Percentiles rank a stretch among this genome's conserved stretches.
These are phyloP conservation scores for Aspergillus aculeatinus DNA, from an alignment of 2,329 filamentous ascomycete genomes.

Conservation along the genomic window DNA sequence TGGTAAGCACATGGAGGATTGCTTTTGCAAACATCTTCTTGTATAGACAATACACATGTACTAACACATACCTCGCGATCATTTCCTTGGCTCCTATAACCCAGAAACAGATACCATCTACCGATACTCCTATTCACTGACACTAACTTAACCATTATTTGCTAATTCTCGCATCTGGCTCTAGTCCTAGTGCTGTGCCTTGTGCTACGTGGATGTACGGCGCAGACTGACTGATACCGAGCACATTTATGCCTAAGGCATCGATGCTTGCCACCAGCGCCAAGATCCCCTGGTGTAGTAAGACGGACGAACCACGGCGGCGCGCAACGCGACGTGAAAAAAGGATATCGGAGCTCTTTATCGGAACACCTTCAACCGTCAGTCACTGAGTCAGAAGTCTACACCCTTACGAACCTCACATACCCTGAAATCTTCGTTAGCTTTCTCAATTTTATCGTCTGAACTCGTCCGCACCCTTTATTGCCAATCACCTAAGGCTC, in stretches of 20 bases:
- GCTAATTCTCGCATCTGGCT: no score
- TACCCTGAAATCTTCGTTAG: not conserved
- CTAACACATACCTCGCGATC: no score
- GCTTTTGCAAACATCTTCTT: no score
- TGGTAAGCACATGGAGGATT: no score
- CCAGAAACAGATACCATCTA: no score
- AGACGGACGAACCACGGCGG: slow-evolving; percentile 15
- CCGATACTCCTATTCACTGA: no score
- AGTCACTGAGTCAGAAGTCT: not conserved
- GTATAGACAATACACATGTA: no score
- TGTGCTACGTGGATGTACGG: no score
- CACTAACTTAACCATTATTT: no score
- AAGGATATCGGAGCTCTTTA: slow-evolving; percentile 20
- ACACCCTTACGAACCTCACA: not conserved
- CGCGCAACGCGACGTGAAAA: slow-evolving; percentile 28
- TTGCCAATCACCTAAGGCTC: slow-evolving; percentile 15
- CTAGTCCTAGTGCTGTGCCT: no score
- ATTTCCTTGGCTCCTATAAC: no score
- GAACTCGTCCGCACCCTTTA: not conserved
- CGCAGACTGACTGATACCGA: not conserved
- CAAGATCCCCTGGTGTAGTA: slow-evolving; percentile 14
- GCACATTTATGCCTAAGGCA: slow-evolving; percentile 13
- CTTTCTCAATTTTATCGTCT: not conserved
- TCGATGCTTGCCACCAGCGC: not conserved
- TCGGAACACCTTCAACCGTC: slow-evolving; percentile 2